These are phyloP conservation scores for Phytophthora fragariae DNA, from an alignment of 352 stramenopile species.

Conservation along the genomic window DNA sequence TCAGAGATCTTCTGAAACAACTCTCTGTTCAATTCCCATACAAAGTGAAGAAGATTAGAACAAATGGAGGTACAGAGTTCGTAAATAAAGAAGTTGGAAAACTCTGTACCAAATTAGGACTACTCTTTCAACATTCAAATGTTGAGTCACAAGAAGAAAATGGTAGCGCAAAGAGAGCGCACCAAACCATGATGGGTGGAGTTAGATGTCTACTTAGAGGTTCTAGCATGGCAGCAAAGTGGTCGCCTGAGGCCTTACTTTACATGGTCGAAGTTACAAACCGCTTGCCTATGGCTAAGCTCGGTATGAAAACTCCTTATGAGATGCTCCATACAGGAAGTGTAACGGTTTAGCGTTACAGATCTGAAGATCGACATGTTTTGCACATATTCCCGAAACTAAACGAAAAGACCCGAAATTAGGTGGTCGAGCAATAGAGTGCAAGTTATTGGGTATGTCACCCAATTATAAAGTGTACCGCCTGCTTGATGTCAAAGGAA, in stretches of 20 bases:
- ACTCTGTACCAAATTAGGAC: not conserved
- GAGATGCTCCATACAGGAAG: not conserved
- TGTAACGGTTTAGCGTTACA: not conserved
- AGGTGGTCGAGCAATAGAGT: not conserved
- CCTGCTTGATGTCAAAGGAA: not conserved
- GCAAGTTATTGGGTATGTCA: not conserved
- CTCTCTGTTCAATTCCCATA: not conserved
- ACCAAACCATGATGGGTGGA: not conserved
- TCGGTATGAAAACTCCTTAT: constrained; percentile 11
- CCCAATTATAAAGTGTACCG: not conserved
- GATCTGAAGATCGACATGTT: not conserved
- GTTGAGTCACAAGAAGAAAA: not conserved
- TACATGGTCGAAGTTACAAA: constrained; percentile 17
- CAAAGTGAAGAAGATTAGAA: not conserved
- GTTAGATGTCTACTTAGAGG: constrained; percentile 4
- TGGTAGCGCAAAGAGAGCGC: not conserved
- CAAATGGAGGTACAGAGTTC: not conserved
- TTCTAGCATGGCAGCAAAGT: constrained; percentile 4
- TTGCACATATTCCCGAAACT: not conserved
- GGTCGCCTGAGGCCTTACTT: constrained; percentile 1
- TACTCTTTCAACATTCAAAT: not conserved
- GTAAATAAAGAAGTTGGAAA: not conserved
- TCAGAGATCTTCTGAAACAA: not conserved
- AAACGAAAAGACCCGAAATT: constrained; percentile 3
- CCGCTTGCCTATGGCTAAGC: constrained; percentile 7